Conservation (phyloP, 805 yeast genomes). For the Nakazawaea peltata region DNA sequence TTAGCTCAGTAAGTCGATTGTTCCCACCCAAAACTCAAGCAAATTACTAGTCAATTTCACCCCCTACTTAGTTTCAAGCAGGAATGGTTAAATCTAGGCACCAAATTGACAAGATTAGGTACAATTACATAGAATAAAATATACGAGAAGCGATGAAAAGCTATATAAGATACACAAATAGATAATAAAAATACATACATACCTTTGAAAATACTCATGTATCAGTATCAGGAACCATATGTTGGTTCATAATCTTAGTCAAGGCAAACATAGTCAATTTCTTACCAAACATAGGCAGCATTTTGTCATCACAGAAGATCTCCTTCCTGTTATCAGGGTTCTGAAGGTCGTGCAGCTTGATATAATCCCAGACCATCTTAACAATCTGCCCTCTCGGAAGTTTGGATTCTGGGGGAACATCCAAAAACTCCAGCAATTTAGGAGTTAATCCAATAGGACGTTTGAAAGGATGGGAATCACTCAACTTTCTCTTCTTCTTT, state of each 20-base stretch:
- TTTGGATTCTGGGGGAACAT: constrained; percentile 25
- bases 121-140: no score
- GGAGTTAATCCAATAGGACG: constrained; percentile 41
- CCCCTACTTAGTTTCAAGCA: no score
- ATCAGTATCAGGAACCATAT: no score
- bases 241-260: constrained; percentile 36
- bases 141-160: no score
- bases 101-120: no score
- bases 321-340: constrained; percentile 60
- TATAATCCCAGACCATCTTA: constrained; percentile 62
- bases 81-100: no score
- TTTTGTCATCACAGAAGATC: constrained; percentile 52
- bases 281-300: constrained; percentile 53
- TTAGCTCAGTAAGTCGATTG: no score
- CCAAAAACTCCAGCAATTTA: constrained; percentile 42
- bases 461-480: constrained; percentile 22
- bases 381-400: constrained; percentile 66
- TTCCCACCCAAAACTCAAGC: no score
- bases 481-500: constrained; percentile 14
- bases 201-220: no score
- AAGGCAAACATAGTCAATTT: constrained; percentile 50
- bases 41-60: no score
- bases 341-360: constrained; percentile 54
- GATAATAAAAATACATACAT: no score
- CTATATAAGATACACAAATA: no score